Evolutionary conservation across 2,329 filamentous ascomycete genomes (phyloP), one percentile per base, ranked within the genome.

Genomic region (Epichloe sibirici): DNA sequence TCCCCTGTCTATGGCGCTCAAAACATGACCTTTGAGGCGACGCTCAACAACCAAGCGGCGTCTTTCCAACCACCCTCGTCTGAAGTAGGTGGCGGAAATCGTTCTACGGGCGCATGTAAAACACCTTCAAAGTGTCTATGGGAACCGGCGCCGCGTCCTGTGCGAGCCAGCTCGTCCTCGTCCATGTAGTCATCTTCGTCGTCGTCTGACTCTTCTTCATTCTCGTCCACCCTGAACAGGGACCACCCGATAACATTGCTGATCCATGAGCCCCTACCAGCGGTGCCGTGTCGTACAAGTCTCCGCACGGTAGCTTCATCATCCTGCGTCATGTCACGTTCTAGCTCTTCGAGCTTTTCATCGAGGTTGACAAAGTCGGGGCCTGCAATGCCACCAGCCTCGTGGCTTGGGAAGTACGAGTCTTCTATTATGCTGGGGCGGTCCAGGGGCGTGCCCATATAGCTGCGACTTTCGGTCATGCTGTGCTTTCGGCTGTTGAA

Each of bases 11-110:
- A 4, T 5, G 5, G 9, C 7, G 7, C 23, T 70, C 66, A 82
- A 56, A 82, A 71, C 58, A 83, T 69, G 45, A 83, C 77, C 61
- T 80, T 82, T 28, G 76, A 75, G 11, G 81, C 82, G 56, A 86
- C 80, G 57, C 75, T 82, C 52, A 86, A 66, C 46, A 86, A 65
- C 83, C 82, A 86, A 15, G 81, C 81, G 28, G 81, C 82, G 65
- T 86, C 83, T 53, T 78, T 74, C 82, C 82, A 85, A 8, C 76
- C 76, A 15, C 79, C 80, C 44, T 79, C 75, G 49, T 83, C 74
- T 8, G 72, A 69, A 43, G 73, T 74, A 49, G 70, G 69, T 9
- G 72, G 69, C 35, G 62, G 77, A 62, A 82, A 67, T 9, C 66
- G 66, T 48, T 77, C 74, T 47, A 74, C 70, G 0, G 70, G 63